These are phyloP conservation scores for Lophiostoma macrostomum DNA, from an alignment of 495 filamentous ascomycete genomes.

Conservation along the genomic window DNA sequence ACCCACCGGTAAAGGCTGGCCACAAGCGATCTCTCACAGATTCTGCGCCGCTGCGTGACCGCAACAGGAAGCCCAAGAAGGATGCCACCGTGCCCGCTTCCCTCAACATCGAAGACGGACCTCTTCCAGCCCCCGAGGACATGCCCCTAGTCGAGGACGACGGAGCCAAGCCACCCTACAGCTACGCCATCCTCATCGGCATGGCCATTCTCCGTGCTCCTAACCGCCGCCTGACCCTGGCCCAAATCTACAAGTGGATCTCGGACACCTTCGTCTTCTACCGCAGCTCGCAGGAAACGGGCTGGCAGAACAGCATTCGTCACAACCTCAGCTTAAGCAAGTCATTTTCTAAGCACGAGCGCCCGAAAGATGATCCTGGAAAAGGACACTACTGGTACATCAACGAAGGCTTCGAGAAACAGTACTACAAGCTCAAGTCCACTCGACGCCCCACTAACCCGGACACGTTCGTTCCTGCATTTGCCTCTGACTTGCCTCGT, in stretches of 20 bases:
- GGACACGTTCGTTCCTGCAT: conserved; percentile 37
- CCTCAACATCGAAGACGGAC: conserved; percentile 48
- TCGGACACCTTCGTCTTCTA: conserved; percentile 90
- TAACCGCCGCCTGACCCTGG: conserved; percentile 77
- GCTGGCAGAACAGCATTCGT: conserved; percentile 98
- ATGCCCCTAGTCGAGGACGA: conserved; percentile 83
- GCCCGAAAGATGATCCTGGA: conserved; percentile 94
- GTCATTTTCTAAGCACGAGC: conserved; percentile 91
- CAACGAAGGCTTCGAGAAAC: conserved; percentile 76
- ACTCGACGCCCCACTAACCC: conserved; percentile 53
- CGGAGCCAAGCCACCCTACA: conserved; percentile 82
- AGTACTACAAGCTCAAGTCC: conserved; percentile 84
- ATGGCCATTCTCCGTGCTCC: conserved; percentile 93
- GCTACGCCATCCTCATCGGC: conserved; percentile 93
- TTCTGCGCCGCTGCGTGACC: conserved; percentile 69
- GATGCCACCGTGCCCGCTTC: conserved; percentile 23
- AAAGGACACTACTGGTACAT: conserved; percentile 99
- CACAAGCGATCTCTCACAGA: conserved; percentile 54
- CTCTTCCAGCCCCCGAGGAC: conserved; percentile 68
- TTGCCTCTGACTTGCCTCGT: conserved; percentile 29
- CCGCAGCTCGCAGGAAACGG: conserved; percentile 69
- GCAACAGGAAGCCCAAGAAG: conserved; percentile 61
- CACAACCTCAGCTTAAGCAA: conserved; percentile 98
- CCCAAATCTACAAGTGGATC: conserved; percentile 99
- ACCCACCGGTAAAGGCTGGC: conserved; percentile 60